Percentiles rank a stretch among this genome's conserved stretches.
Evolutionary conservation across 495 filamentous ascomycete genomes (phyloP).

Genomic region (Darksidea phi): DNA sequence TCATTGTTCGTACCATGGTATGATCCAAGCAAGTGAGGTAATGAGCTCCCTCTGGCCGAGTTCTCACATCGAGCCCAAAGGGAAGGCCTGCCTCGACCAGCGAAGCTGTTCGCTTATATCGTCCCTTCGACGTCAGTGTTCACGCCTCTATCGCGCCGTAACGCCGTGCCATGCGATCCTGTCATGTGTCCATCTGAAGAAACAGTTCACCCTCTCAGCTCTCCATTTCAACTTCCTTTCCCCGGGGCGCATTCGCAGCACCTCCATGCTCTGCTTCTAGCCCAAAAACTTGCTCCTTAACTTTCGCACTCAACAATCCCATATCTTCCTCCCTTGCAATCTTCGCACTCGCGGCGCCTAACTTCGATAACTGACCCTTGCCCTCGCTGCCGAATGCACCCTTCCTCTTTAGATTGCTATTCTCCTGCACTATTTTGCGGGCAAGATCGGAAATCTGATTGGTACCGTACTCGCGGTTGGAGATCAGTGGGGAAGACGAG

Average conservation of each 20-base stretch:
- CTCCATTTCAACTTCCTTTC: background rate
- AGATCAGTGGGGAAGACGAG: constrained; percentile 89
- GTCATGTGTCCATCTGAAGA: constrained; percentile 1
- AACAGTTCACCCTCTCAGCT: constrained; percentile 7
- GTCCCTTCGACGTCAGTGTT: no score
- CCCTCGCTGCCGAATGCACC: constrained; percentile 36
- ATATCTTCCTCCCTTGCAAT: constrained; percentile 83
- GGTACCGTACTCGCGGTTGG: constrained; percentile 88
- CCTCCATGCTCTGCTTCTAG: constrained; percentile 15
- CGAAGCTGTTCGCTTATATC: no score
- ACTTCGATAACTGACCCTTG: constrained; percentile 72
- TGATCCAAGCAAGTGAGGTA: no score
- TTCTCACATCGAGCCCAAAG: no score
- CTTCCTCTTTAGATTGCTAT: constrained; percentile 42
- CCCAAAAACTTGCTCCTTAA: constrained; percentile 82
- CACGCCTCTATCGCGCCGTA: background rate
- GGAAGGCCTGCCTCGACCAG: no score
- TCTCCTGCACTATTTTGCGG: constrained; percentile 69
- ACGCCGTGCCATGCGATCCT: background rate
- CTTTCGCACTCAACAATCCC: constrained; percentile 75
- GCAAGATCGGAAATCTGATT: constrained; percentile 90
- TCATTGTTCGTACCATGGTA: no score
- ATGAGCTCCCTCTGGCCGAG: no score
- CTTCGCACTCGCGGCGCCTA: constrained; percentile 74
- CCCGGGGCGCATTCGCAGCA: constrained; percentile 18